phyloP scores from a whole-genome alignment of 2,329 filamentous ascomycete species.

The Laburnicola sp. region DNA sequence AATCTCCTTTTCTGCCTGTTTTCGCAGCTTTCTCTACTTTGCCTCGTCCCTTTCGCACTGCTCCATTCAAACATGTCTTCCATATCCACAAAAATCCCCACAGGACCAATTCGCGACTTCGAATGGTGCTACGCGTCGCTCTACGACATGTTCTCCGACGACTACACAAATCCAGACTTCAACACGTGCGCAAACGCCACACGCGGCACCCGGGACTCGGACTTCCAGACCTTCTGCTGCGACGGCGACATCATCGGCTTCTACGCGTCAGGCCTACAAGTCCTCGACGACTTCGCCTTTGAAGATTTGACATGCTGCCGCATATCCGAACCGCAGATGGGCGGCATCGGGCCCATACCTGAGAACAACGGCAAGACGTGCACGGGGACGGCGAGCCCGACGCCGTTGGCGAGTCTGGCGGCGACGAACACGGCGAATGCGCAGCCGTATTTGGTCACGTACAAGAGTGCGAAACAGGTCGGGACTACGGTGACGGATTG shows the following conservation, averaged over 20 bases:
- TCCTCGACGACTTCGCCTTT: not conserved
- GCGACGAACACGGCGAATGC: constrained; percentile 23
- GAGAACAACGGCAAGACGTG: not conserved
- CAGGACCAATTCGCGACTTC: not conserved
- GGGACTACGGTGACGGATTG: constrained; percentile 12
- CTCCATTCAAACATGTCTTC: not conserved
- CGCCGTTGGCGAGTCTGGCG: constrained; percentile 21
- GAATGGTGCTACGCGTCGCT: not conserved
- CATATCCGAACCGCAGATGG: not conserved
- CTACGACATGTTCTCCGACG: not conserved
- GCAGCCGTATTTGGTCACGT: constrained; percentile 13
- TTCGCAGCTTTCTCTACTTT: too few relatives aligned
- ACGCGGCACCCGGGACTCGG: not conserved
- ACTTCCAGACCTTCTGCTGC: constrained; percentile 8
- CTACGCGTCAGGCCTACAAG: not conserved
- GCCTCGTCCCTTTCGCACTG: too few relatives aligned
- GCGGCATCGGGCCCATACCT: not conserved
- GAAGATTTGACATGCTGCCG: constrained; percentile 3
- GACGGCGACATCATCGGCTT: constrained; percentile 4
- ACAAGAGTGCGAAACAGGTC: constrained; percentile 11
- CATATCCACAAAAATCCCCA: not conserved
- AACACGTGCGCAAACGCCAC: not conserved
- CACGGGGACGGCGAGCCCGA: not conserved
- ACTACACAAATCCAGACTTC: not conserved
- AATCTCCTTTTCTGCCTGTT: too few relatives aligned